A percentile compares a stretch with the other conserved stretches of the same genome.
Conservation (phyloP, 176 grass and related monocot species). For the Coix lacrymajobi region DNA sequence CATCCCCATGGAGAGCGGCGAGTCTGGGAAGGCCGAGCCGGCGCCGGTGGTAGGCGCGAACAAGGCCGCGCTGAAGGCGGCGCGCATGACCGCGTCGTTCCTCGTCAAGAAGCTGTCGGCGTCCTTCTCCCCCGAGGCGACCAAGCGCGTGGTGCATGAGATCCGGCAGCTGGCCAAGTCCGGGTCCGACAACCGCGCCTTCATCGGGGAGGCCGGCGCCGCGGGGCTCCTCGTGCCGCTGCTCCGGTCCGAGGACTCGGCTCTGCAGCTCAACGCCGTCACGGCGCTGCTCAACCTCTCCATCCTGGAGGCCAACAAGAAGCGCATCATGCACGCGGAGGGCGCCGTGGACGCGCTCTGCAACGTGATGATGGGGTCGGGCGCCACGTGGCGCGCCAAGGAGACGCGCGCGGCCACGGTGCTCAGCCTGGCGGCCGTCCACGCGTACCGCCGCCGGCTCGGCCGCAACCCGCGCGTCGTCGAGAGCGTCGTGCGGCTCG, state of each 20-base stretch:
- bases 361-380: conserved; percentile 52
- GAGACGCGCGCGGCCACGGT: conserved; percentile 81
- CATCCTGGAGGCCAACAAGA: conserved; percentile 84
- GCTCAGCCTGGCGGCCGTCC: conserved; percentile 57
- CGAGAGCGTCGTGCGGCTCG: conserved; percentile 47
- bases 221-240: conserved; percentile 66
- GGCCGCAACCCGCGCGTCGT: conserved; percentile 52
- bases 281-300: conserved; percentile 95
- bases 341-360: conserved; percentile 59
- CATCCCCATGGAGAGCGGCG: conserved; percentile 48
- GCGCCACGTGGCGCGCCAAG: conserved; percentile 69
- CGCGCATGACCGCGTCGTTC: conserved; percentile 88
- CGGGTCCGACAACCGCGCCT: conserved; percentile 57
- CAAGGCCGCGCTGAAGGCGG: conserved; percentile 90
- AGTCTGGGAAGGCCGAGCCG: conserved; percentile 35
- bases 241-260: conserved; percentile 52
- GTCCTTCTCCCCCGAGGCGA: conserved; percentile 39
- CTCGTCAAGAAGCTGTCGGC: conserved; percentile 69
- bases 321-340: conserved; percentile 81
- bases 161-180: conserved; percentile 75
- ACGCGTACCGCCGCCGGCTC: conserved; percentile 72
- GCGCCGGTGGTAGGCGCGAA: conserved; percentile 34
- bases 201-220: conserved; percentile 81
- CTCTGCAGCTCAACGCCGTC: conserved; percentile 70
- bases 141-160: conserved; percentile 75